Evolutionary conservation across 495 filamentous ascomycete genomes (phyloP).

Genomic region (Collariella sp.): DNA sequence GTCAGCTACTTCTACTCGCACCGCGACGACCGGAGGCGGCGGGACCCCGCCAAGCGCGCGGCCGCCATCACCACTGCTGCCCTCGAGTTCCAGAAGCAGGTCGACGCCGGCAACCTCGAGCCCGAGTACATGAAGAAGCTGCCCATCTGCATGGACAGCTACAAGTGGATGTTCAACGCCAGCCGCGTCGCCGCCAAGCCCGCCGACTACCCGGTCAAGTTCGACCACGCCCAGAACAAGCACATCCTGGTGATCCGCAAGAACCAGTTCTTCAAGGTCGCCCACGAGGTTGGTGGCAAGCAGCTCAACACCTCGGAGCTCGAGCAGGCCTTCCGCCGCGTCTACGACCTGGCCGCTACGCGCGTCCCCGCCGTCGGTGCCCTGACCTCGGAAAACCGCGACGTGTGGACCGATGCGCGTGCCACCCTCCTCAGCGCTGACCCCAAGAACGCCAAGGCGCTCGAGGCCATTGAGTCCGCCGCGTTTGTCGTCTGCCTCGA

Average conservation of each 20-base stretch:
- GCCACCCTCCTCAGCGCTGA: conserved; percentile 64
- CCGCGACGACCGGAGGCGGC: conserved; percentile 80
- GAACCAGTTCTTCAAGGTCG: conserved; percentile 92
- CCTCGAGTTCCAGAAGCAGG: conserved; percentile 89
- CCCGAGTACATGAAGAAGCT: conserved; percentile 96
- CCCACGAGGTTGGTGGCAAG: conserved; percentile 64
- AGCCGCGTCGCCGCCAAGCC: conserved; percentile 78
- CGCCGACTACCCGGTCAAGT: conserved; percentile 79
- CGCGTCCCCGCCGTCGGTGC: conserved; percentile 68
- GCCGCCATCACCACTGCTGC: conserved; percentile 78
- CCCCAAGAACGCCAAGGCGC: conserved; percentile 62
- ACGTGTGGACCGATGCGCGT: conserved; percentile 83
- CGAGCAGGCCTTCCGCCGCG: conserved; percentile 74
- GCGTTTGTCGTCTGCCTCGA: conserved; percentile 93
- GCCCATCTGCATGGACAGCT: conserved; percentile 94
- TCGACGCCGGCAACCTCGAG: conserved; percentile 75
- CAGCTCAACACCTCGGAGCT: conserved; percentile 81
- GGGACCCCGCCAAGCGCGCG: conserved; percentile 84
- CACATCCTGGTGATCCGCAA: conserved; percentile 86
- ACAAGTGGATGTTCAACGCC: conserved; percentile 98
- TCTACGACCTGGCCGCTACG: conserved; percentile 68
- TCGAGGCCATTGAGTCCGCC: conserved; percentile 79
- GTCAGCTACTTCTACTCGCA: conserved; percentile 99
- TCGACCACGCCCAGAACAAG: conserved; percentile 60
- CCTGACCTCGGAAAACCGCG: conserved; percentile 85